Percentiles rank a stretch among this genome's conserved stretches.
Evolutionary conservation across 768 basidiomycete genomes (phyloP).

Genomic region (Pleurotus giganteus): DNA sequence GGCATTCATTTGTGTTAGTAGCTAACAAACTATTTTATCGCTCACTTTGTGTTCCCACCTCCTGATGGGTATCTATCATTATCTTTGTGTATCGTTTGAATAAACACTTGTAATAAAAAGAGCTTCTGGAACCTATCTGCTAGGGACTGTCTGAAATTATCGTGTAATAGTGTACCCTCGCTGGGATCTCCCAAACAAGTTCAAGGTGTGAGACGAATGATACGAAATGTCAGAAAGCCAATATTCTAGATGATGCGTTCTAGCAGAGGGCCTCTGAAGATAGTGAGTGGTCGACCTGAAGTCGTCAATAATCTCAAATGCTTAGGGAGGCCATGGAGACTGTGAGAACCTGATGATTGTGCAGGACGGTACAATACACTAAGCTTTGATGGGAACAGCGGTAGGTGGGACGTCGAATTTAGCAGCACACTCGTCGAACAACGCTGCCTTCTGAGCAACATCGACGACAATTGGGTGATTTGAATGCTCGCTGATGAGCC

Average conservation of each 20-base stretch:
- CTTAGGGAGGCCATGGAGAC: background rate
- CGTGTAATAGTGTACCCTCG: background rate
- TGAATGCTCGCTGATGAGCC: conserved; percentile 50
- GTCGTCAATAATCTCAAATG: background rate
- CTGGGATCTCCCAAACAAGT: too few species aligned
- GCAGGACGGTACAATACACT: background rate
- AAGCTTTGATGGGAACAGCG: conserved; percentile 24
- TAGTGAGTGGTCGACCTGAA: background rate
- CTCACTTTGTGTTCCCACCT: background rate
- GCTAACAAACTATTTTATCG: background rate
- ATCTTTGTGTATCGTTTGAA: background rate
- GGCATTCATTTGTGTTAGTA: background rate
- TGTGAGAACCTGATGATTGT: too few species aligned
- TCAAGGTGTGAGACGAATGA: too few species aligned
- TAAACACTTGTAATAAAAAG: too few species aligned
- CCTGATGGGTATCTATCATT: too few species aligned
- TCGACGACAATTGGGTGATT: conserved; percentile 69
- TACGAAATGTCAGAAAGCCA: too few species aligned
- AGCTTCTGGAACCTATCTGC: too few species aligned
- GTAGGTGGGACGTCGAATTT: conserved; percentile 61
- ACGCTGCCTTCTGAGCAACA: conserved; percentile 52
- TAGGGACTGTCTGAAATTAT: too few species aligned
- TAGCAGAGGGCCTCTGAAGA: too few species aligned
- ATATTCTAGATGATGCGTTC: too few species aligned
- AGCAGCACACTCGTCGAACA: conserved; percentile 63